Percentiles rank a stretch among this genome's conserved stretches.
phyloP scores from a whole-genome alignment of 208 protist species.

The Trypanosoma boissoni region DNA sequence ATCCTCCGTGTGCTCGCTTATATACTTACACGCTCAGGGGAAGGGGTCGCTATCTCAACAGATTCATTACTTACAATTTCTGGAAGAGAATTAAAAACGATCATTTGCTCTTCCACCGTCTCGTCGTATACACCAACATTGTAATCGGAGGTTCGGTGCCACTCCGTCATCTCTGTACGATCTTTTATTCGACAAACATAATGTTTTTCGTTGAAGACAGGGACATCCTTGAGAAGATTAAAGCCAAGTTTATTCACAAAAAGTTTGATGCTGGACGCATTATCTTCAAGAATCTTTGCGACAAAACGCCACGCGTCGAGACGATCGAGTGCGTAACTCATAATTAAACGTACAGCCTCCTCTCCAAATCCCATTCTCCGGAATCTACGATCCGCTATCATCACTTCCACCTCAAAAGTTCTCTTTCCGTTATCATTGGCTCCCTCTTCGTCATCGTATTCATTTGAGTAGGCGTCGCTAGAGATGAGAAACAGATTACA shows the following conservation, averaged over 20 bases:
- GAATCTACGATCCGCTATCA: constrained; percentile 76
- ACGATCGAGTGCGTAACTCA: constrained; percentile 80
- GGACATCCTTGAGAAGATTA: constrained; percentile 54
- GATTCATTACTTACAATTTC: neutral
- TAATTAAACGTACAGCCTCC: constrained; percentile 73
- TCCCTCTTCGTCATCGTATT: constrained; percentile 8
- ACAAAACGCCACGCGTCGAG: constrained; percentile 69
- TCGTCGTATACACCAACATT: constrained; percentile 14
- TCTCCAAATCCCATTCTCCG: constrained; percentile 72
- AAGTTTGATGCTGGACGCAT: constrained; percentile 64
- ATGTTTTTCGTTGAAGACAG: constrained; percentile 85
- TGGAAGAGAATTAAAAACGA: constrained; percentile 4
- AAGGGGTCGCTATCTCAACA: neutral
- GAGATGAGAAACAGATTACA: constrained; percentile 86
- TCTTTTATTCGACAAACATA: constrained; percentile 30
- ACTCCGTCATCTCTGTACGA: constrained; percentile 21
- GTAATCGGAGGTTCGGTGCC: constrained; percentile 32
- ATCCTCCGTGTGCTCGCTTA: neutral
- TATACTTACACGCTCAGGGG: neutral
- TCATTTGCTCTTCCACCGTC: neutral
- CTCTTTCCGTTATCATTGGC: neutral
- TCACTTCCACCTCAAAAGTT: constrained; percentile 87
- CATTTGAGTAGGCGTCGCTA: constrained; percentile 26
- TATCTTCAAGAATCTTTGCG: constrained; percentile 86
- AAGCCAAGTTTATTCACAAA: constrained; percentile 80